A percentile compares a stretch with the other conserved stretches of the same genome.
phyloP scores from a whole-genome alignment of 2,329 filamentous ascomycete genomes.

The Cladosporium sp. region DNA sequence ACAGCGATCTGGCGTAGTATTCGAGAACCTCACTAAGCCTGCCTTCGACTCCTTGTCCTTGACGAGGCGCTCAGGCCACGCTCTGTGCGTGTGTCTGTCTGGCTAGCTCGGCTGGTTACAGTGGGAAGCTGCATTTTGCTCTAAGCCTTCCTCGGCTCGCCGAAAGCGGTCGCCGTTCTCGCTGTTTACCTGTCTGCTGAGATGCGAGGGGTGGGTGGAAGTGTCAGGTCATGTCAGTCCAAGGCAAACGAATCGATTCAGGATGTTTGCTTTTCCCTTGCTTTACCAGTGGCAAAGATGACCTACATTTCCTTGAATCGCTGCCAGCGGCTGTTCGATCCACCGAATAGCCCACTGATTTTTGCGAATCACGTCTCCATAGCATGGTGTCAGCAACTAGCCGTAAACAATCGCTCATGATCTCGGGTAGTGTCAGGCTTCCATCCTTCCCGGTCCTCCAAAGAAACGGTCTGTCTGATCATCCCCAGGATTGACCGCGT shows the following conservation, averaged over 20 bases:
- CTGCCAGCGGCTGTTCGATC: background rate
- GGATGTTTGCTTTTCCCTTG: background rate
- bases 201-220: constrained; percentile 4
- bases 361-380: background rate
- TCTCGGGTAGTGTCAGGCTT: constrained; percentile 1
- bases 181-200: background rate
- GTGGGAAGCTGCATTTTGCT: constrained; percentile 13
- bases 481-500: constrained; percentile 24
- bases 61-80: constrained; percentile 11
- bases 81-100: constrained; percentile 7
- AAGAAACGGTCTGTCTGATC: constrained; percentile 28
- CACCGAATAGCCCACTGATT: background rate
- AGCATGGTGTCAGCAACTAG: constrained; percentile 6
- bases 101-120: constrained; percentile 8
- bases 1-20: constrained; percentile 4
- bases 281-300: background rate
- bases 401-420: constrained; percentile 10
- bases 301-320: background rate
- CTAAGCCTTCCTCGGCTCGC: constrained; percentile 11
- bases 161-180: constrained; percentile 7
- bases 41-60: constrained; percentile 5
- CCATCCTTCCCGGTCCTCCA: constrained; percentile 21
- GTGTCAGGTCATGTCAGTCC: constrained; percentile 2
- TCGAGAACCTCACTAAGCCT: constrained; percentile 3
- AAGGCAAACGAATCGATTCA: background rate